Conservation (phyloP, 1,284 basidiomycete genomes). For the Cutaneotrichosporon cyanovorans region DNA sequence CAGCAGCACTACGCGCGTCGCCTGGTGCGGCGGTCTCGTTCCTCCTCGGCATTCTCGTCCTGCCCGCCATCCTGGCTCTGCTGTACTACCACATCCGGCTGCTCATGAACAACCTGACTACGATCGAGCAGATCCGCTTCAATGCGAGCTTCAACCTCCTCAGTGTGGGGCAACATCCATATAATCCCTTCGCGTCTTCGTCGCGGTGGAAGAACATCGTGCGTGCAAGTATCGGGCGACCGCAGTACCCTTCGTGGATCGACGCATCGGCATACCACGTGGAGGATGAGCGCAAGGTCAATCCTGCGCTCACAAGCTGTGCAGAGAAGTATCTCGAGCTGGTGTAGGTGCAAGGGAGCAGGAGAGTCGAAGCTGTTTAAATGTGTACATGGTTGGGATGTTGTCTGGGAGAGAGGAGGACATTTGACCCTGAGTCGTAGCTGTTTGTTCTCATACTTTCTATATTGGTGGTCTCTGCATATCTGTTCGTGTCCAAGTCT, state of each 20-base stretch:
- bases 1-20: constrained; percentile 54
- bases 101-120: constrained; percentile 74
- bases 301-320: constrained; percentile 38
- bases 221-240: constrained; percentile 37
- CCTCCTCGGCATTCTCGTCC: constrained; percentile 57
- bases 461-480: too few species aligned
- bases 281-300: constrained; percentile 29
- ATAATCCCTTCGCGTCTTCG: constrained; percentile 41
- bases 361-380: background rate
- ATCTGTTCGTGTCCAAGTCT: too few species aligned
- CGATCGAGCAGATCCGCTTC: constrained; percentile 65
- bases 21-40: constrained; percentile 73
- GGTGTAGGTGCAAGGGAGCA: constrained; percentile 9
- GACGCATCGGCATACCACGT: constrained; percentile 32
- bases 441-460: too few species aligned
- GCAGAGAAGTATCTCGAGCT: constrained; percentile 22
- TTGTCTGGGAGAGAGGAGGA: too few species aligned
- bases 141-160: constrained; percentile 32
- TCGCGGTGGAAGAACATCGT: constrained; percentile 36
- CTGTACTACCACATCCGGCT: constrained; percentile 75
- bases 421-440: too few species aligned
- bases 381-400: background rate
- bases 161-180: constrained; percentile 24
- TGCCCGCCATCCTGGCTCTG: constrained; percentile 74
- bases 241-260: constrained; percentile 44